Evolutionary conservation across 1,284 basidiomycete species (phyloP), one percentile per base, ranked within the genome.

Genomic region (Melanopsichium pennsylvanicum): DNA sequence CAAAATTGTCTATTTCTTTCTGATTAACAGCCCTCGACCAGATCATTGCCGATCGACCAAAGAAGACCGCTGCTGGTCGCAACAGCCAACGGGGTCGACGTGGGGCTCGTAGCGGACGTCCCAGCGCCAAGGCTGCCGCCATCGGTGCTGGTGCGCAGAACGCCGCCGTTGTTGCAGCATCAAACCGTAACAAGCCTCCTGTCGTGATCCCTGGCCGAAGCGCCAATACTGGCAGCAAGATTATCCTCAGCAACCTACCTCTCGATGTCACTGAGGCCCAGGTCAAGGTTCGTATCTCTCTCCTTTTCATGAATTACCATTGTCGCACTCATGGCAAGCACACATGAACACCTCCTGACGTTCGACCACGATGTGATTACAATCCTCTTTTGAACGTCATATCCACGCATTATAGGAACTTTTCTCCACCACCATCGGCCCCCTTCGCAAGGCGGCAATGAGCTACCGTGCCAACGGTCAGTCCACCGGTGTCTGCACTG

Each of bases 161-260:
- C 52, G 75, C 77, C 31, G 68, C 72, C 25, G 71, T 67, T 12
- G 49, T 72, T n/a, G 70, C 74, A 22, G 75, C 78, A 15, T 69
- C 71, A 42, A 80, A 78, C 66, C 75, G 73, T 50, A 72, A 72
- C 68, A 73, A 72, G 62, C 69, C 74, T 13, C 78, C 79, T 37
- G 59, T 80, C 25, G 75, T 80, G 16, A 76, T 80, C 55, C 79
- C 79, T 16, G 76, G 76, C 35, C 73, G 76, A 23, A 59, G 58
- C 49, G 55, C 41, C 35, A 50, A 56, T 38, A 49, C 54, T 22
- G 76, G 76, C 34, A 76, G 90, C 83, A 97, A 97, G 85, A 95
- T 97, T 76, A 93, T 97, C 76, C 92, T 98, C 62, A 93, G 91
- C 74, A 96, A 96, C 82, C 87, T 98, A 52, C 95, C 95, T 25